phyloP scores from a whole-genome alignment of 768 basidiomycete species.

The Pisolithus orientalis region DNA sequence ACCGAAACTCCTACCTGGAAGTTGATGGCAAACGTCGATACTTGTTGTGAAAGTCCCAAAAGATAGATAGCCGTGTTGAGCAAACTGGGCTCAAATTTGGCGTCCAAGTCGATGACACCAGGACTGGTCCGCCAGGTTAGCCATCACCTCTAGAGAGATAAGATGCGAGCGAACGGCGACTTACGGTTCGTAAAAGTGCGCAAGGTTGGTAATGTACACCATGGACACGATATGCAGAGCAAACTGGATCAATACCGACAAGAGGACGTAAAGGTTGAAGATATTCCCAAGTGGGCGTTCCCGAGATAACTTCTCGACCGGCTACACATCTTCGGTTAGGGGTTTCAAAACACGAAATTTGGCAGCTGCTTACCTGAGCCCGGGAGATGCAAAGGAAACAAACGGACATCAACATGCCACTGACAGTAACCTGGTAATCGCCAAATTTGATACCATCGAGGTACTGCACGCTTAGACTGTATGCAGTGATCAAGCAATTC shows the following conservation, averaged over 20 bases:
- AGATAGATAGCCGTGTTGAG: slow-evolving; percentile 97
- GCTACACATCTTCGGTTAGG: slow-evolving; percentile 53
- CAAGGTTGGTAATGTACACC: slow-evolving; percentile 88
- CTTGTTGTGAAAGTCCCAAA: slow-evolving; percentile 92
- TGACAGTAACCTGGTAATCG: slow-evolving; percentile 96
- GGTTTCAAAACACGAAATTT: not conserved
- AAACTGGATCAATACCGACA: slow-evolving; percentile 91
- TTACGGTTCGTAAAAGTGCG: slow-evolving; percentile 72
- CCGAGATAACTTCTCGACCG: slow-evolving; percentile 91
- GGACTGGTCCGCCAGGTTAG: slow-evolving; percentile 36
- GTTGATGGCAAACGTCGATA: slow-evolving; percentile 98
- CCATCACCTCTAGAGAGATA: not conserved
- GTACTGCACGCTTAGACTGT: slow-evolving; percentile 95
- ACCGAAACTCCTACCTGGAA: slow-evolving; percentile 58
- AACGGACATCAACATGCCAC: slow-evolving; percentile 89
- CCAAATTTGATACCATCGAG: slow-evolving; percentile 99
- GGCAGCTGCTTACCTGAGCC: slow-evolving; percentile 66
- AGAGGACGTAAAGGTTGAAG: slow-evolving; percentile 91
- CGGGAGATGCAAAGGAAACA: slow-evolving; percentile 98
- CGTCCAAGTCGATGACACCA: slow-evolving; percentile 85
- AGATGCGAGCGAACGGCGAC: slow-evolving; percentile 21
- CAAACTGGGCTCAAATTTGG: slow-evolving; percentile 91
- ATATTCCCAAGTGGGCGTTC: slow-evolving; percentile 94
- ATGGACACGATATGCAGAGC: slow-evolving; percentile 86
- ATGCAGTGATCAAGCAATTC: slow-evolving; percentile 98